Percentiles rank a stretch among this genome's conserved stretches.
Evolutionary conservation across 176 grass and related monocot genomes (phyloP).

Genomic region (Triticum urartu): DNA sequence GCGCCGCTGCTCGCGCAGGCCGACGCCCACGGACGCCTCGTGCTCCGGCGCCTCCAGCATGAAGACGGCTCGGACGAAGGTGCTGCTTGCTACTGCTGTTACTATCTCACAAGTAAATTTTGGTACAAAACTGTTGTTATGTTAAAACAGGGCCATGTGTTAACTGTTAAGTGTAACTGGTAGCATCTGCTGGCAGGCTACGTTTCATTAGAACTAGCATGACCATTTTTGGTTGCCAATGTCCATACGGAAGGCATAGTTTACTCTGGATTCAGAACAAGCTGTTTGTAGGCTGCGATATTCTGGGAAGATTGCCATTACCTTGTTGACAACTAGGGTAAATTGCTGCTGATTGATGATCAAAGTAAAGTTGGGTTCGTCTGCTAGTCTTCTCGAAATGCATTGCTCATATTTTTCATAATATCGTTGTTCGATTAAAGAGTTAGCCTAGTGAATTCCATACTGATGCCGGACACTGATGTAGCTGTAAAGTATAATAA

Average conservation of each 20-base stretch:
- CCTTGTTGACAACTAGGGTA: not conserved
- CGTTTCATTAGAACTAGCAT: not conserved
- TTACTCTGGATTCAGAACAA: not conserved
- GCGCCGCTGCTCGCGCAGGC: conserved; percentile 75
- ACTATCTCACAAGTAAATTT: not conserved
- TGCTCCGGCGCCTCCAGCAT: conserved; percentile 49
- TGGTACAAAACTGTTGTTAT: not conserved
- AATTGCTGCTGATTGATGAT: not conserved
- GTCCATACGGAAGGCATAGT: not conserved
- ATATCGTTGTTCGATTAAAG: not conserved
- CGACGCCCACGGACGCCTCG: conserved; percentile 69
- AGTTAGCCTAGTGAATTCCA: not conserved
- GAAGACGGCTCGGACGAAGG: conserved; percentile 29
- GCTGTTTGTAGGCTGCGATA: not conserved
- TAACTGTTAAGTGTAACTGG: not conserved
- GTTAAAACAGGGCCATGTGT: not conserved
- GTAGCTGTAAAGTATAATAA: not conserved
- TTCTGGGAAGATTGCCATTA: not conserved
- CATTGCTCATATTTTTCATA: not conserved
- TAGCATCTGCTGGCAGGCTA: not conserved
- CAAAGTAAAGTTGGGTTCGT: not conserved
- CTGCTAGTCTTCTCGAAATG: not conserved
- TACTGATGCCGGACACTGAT: not conserved
- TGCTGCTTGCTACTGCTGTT: not conserved
- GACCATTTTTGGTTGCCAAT: not conserved